Percentiles rank a stretch among this genome's conserved stretches.
Evolutionary conservation across 768 basidiomycete species (phyloP).

Genomic region (Strobilomyces confusus): DNA sequence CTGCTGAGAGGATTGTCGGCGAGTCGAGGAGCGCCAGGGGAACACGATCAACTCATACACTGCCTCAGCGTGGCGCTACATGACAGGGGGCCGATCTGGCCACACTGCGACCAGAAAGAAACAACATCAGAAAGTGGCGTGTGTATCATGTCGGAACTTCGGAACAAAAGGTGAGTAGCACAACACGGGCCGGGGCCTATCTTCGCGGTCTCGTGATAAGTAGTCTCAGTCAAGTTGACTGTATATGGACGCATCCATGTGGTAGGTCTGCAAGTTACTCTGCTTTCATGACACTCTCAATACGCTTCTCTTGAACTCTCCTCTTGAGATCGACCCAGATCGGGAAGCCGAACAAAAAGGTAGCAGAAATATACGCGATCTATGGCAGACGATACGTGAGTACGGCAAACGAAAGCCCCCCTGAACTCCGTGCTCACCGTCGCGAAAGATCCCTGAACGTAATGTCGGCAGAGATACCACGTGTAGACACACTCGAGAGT

Average conservation of each 20-base stretch:
- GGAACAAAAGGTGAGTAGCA: too few relatives aligned
- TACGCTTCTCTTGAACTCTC: constrained; percentile 63
- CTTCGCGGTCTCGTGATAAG: too few relatives aligned
- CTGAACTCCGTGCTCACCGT: constrained; percentile 12
- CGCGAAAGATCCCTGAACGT: constrained; percentile 18
- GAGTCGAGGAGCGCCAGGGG: too few relatives aligned
- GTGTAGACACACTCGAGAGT: constrained; percentile 27
- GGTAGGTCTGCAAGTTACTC: constrained; percentile 33
- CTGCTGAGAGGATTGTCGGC: too few relatives aligned
- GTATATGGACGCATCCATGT: not conserved
- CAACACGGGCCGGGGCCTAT: too few relatives aligned
- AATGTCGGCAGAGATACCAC: constrained; percentile 27
- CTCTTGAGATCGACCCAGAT: constrained; percentile 50
- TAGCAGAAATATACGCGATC: constrained; percentile 50
- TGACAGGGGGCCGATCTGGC: too few relatives aligned
- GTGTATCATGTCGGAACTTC: too few relatives aligned
- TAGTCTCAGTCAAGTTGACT: too few relatives aligned
- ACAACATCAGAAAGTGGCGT: too few relatives aligned
- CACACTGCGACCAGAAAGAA: too few relatives aligned
- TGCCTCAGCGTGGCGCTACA: too few relatives aligned
- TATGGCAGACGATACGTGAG: constrained; percentile 22
- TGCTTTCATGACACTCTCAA: constrained; percentile 78
- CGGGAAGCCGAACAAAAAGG: constrained; percentile 53
- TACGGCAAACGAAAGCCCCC: not conserved
- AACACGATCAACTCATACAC: too few relatives aligned